phyloP scores from a whole-genome alignment of 495 filamentous ascomycete species.

The Penicillium cosmopolitanum region DNA sequence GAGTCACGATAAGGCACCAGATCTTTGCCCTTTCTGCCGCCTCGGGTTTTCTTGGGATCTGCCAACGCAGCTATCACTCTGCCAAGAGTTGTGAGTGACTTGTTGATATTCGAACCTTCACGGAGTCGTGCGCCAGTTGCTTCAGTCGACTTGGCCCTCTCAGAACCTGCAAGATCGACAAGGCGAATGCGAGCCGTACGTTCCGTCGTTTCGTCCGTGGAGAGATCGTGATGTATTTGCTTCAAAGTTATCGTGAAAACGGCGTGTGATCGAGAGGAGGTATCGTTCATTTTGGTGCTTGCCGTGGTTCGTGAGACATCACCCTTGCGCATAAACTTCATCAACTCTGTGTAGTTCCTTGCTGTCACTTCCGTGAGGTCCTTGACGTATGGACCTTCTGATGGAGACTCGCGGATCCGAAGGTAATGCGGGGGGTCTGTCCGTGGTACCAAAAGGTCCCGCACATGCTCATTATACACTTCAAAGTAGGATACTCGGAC shows the following conservation, averaged over 20 bases:
- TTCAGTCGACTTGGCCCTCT: slow-evolving; percentile 94
- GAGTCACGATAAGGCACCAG: slow-evolving; percentile 94
- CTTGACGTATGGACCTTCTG: slow-evolving; percentile 97
- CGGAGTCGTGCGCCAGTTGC: slow-evolving; percentile 87
- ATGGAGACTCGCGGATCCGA: slow-evolving; percentile 94
- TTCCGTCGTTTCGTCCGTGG: slow-evolving; percentile 94
- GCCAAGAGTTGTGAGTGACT: slow-evolving; percentile 93
- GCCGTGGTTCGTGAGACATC: slow-evolving; percentile 89
- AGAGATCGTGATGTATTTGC: slow-evolving; percentile 93
- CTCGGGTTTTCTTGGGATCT: slow-evolving; percentile 68
- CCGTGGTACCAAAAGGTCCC: slow-evolving; percentile 82
- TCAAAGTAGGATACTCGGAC: slow-evolving; percentile 98
- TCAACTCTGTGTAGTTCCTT: slow-evolving; percentile 77
- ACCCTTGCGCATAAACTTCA: slow-evolving; percentile 87
- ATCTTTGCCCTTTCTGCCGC: slow-evolving; percentile 61
- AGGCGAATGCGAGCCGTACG: slow-evolving; percentile 90
- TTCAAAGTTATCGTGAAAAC: slow-evolving; percentile 98
- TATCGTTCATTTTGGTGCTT: slow-evolving; percentile 99
- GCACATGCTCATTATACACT: slow-evolving; percentile 99
- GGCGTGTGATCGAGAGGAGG: slow-evolving; percentile 88
- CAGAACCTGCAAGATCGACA: slow-evolving; percentile 93
- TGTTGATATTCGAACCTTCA: slow-evolving; percentile 98
- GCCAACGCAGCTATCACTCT: slow-evolving; percentile 97
- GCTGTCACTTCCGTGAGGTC: slow-evolving; percentile 92
- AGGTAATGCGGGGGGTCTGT: slow-evolving; percentile 85